These are phyloP conservation scores for Lepraria neglecta DNA, from an alignment of 495 filamentous ascomycete species.

Conservation along the genomic window DNA sequence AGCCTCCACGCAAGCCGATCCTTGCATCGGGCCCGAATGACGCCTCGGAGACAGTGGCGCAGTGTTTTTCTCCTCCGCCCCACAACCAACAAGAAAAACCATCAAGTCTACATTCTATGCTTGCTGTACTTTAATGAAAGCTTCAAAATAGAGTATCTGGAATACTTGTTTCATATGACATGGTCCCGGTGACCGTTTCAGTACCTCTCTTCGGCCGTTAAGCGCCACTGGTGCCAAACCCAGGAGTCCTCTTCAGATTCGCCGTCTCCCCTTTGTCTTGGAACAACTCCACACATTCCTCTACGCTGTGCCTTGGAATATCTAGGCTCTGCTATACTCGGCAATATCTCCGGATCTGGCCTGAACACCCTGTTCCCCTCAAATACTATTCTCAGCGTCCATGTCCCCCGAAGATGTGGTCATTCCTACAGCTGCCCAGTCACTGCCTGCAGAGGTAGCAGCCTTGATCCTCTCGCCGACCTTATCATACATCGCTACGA, in stretches of 20 bases:
- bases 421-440: slow-evolving; percentile 10
- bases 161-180: background rate
- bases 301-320: background rate
- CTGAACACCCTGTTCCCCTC: background rate
- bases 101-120: background rate
- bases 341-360: background rate
- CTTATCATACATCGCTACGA: slow-evolving; percentile 10
- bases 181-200: slow-evolving; percentile 9
- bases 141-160: background rate
- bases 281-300: background rate
- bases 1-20: no score
- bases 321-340: background rate
- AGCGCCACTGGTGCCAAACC: background rate
- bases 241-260: background rate
- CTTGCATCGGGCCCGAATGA: no score
- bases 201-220: slow-evolving; percentile 1
- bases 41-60: no score
- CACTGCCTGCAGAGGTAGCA: slow-evolving; percentile 12
- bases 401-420: slow-evolving; percentile 16
- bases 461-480: slow-evolving; percentile 17
- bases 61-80: no score
- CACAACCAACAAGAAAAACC: background rate
- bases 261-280: slow-evolving; percentile 7
- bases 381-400: background rate
- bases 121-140: background rate